These are phyloP conservation scores for Scutellaria minor DNA, from an alignment of 257 asterid genomes.

Conservation along the genomic window DNA sequence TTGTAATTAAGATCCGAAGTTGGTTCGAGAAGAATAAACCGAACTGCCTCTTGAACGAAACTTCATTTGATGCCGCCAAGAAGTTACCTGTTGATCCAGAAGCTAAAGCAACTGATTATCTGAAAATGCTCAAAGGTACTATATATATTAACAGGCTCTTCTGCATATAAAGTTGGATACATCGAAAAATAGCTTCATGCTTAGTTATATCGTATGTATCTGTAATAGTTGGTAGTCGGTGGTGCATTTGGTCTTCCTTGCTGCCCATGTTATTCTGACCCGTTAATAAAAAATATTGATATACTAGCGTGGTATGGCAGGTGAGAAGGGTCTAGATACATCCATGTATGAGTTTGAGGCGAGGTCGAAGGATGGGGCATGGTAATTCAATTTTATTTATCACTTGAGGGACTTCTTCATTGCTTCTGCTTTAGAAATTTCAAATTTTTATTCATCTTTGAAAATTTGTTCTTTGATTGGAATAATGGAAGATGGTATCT, in stretches of 20 bases:
- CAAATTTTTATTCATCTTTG: background rate
- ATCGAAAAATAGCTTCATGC: background rate
- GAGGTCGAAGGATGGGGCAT: conserved; percentile 81
- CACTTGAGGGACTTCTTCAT: background rate
- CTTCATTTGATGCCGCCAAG: conserved; percentile 39
- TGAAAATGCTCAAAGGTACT: conserved; percentile 43
- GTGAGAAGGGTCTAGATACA: conserved; percentile 44
- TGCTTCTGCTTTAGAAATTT: conserved; percentile 17
- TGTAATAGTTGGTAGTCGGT: background rate
- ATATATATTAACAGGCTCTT: background rate
- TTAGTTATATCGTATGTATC: background rate
- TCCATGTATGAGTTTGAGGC: conserved; percentile 72
- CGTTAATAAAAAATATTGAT: background rate
- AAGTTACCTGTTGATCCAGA: conserved; percentile 37
- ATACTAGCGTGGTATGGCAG: conserved; percentile 46
- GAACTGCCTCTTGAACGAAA: conserved; percentile 32
- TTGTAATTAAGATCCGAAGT: conserved; percentile 54
- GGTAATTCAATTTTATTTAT: conserved; percentile 51
- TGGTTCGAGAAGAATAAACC: conserved; percentile 67
- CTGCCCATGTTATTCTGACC: background rate
- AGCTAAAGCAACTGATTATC: conserved; percentile 38
- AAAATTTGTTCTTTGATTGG: background rate
- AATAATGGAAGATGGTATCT: background rate
- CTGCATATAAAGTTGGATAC: too few species aligned
- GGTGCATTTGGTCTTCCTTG: background rate